These are phyloP conservation scores for Pistacia atlantica DNA, from an alignment of 345 rosid genomes.

Conservation along the genomic window DNA sequence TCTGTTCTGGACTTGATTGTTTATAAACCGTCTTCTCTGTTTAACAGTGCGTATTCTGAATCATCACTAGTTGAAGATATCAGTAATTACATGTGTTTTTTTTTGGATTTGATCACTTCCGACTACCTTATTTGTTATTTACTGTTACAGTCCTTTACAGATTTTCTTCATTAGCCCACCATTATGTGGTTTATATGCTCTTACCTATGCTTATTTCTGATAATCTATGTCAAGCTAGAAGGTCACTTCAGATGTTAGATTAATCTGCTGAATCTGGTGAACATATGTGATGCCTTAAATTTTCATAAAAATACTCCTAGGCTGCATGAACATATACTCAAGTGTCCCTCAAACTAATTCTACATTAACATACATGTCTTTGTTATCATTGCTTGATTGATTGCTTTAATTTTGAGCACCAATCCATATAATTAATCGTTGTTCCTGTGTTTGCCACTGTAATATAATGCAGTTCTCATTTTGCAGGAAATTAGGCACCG, in stretches of 20 bases:
- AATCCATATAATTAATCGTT: not conserved
- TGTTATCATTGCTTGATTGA: not conserved
- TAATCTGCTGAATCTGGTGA: not conserved
- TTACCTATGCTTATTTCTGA: not conserved
- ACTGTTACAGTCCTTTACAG: not conserved
- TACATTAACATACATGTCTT: not conserved
- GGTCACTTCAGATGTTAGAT: not conserved
- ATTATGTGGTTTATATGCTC: not conserved
- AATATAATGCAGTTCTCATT: conserved; percentile 10
- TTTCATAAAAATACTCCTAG: not conserved
- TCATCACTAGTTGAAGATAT: not conserved
- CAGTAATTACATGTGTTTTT: not conserved
- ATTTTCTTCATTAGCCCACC: not conserved
- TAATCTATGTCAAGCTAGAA: not conserved
- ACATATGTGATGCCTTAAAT: not conserved
- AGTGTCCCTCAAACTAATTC: not conserved
- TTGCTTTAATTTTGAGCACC: conserved; percentile 15
- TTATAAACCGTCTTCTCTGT: not conserved
- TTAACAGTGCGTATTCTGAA: not conserved
- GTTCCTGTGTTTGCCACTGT: not conserved
- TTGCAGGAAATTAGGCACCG: conserved; percentile 78
- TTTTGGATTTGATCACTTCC: not conserved
- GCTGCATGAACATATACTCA: not conserved
- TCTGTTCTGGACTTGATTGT: not conserved
- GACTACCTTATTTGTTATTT: not conserved